Percentiles rank a stretch among this genome's conserved stretches.
phyloP scores from a whole-genome alignment of 768 basidiomycete genomes.

The Lactarius sanguifluus region DNA sequence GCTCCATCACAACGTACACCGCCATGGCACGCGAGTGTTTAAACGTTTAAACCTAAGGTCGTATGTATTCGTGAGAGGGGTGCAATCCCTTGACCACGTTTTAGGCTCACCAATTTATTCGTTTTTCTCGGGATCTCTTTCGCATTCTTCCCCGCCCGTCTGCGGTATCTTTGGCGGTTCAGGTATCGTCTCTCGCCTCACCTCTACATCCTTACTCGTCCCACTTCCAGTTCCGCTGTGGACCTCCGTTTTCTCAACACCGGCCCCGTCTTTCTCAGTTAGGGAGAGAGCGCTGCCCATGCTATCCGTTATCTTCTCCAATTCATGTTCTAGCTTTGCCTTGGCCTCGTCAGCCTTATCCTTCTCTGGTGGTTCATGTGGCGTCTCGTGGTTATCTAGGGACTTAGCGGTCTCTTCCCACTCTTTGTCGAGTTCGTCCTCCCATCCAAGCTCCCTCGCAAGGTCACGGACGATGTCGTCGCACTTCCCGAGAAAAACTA shows the following conservation, averaged over 20 bases:
- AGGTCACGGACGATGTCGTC: constrained; percentile 29
- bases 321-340: constrained; percentile 12
- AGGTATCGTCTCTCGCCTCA: background rate
- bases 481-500: constrained; percentile 29
- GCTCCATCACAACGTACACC: background rate
- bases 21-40: background rate
- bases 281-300: constrained; percentile 13
- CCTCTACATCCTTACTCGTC: background rate
- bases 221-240: background rate
- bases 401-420: constrained; percentile 20
- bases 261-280: constrained; percentile 9
- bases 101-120: constrained; percentile 1
- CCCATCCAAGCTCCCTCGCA: constrained; percentile 28
- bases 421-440: constrained; percentile 24
- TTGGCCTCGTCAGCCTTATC: background rate
- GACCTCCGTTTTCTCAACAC: background rate
- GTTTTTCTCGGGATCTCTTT: background rate
- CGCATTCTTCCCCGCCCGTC: background rate
- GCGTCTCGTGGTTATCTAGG: constrained; percentile 13
- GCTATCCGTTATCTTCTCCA: constrained; percentile 17
- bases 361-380: background rate
- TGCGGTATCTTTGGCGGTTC: background rate
- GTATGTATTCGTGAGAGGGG: background rate
- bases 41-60: background rate
- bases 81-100: background rate